Evolutionary conservation across 257 asterid species (phyloP), one percentile per base, ranked within the genome.

Genomic region (Plantago major): DNA sequence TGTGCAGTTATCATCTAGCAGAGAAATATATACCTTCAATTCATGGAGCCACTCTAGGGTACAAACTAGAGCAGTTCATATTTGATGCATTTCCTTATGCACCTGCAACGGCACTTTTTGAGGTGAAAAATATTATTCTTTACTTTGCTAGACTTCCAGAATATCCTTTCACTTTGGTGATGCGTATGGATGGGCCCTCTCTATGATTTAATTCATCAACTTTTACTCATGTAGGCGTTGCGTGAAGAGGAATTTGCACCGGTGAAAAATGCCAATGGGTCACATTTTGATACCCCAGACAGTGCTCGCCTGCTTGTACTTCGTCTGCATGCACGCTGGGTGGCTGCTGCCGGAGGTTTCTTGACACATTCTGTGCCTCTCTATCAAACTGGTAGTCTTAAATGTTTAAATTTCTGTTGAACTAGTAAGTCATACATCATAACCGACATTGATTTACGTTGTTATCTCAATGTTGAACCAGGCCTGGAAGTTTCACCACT

Each of bases 221-320:
- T n/a, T n/a, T n/a, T 10, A 18, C 30, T 37, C 19, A 26, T 38
- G 55, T 45, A 92, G 97, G 94, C 82, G 30, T 54, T 82, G 60
- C 89, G 97, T 13, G 97, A 92, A 71, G 99, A 92, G 78, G 99
- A 92, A 79, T 92, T 87, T 74, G 99, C 99, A 42, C 99, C 99
- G 0, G 99, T 92, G 5, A 92, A 92, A 75, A 92, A 89, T 72
- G 94, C 91, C 51, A 89, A 87, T 26, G 99, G 99, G 49, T 76
- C 99, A 65, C 86, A 92, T 65, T 84, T 69, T 63, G 99, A 92
- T 78, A 89, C 99, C 40, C 99, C 97, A 49, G 99, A 92, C 69
- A 92, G 96, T 76, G 96, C 96, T 64, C 80, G 86, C 40, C 75
- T 92, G 71, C 89, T 92, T 10, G 81, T 92, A 70, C 97, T 92